Evolutionary conservation across 2,329 filamentous ascomycete genomes (phyloP).

Genomic region (Pyrenophora teres): DNA sequence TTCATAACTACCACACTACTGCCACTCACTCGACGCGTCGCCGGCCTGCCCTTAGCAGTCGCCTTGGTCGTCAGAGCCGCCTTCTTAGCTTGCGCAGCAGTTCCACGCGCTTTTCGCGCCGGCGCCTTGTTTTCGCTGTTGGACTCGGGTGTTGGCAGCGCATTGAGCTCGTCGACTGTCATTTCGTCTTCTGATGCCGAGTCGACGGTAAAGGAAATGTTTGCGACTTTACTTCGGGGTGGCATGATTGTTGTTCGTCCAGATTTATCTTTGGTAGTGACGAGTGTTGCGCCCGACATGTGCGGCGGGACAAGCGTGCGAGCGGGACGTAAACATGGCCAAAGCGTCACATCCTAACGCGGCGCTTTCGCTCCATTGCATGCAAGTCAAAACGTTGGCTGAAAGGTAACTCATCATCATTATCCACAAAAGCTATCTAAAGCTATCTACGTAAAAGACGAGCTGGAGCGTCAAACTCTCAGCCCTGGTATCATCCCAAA

Average conservation of each 20-base stretch:
- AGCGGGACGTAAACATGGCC: constrained; percentile 12
- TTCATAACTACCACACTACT: constrained; percentile 43
- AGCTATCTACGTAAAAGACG: constrained; percentile 1
- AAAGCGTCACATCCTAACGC: constrained; percentile 4
- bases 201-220: constrained; percentile 48
- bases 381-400: neutral
- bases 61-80: constrained; percentile 34
- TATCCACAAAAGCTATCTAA: constrained; percentile 7
- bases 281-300: constrained; percentile 6
- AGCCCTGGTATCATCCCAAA: constrained; percentile 12
- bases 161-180: constrained; percentile 41
- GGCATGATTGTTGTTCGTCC: constrained; percentile 30
- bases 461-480: neutral
- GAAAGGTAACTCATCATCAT: constrained; percentile 4
- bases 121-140: constrained; percentile 47
- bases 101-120: constrained; percentile 41
- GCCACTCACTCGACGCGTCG: constrained; percentile 46
- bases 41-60: constrained; percentile 42
- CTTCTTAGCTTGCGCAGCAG: constrained; percentile 33
- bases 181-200: constrained; percentile 51
- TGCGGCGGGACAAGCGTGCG: constrained; percentile 8
- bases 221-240: constrained; percentile 37
- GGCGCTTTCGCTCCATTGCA: neutral
- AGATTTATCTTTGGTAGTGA: neutral
- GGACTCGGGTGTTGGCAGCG: constrained; percentile 48